Base-by-base conservation (phyloP, 2,329 filamentous ascomycete species). In the Stachybotrys chartarum region DNA sequence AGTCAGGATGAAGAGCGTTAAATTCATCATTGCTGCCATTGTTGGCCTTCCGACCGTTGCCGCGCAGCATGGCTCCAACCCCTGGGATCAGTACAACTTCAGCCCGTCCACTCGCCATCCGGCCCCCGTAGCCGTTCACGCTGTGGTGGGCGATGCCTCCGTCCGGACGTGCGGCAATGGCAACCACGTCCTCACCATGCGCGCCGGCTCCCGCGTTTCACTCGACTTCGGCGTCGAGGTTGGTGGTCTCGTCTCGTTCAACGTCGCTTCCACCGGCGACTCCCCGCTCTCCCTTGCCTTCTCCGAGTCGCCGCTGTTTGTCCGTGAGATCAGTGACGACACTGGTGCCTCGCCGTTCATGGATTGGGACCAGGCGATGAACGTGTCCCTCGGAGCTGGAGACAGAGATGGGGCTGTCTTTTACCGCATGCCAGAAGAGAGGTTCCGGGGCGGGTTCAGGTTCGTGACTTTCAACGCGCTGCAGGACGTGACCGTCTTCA, bases 381-480 rank as follows among this genome's bases (percentile, higher is more conserved):
- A 60, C 49, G 57, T 64, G 14, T 55, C 61, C 4, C 3, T 64
- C 59, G 54, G 50, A 30, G 8, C 61, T 58, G 54, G 58, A 62
- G 1, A 71, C 70, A 54, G 11, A 16, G 30, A 32, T 12, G 49
- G 30, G 17, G 7, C 49, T 7, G 24, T 51, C 49, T 51, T 51
- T 16, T 51, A 51, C 49, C 49, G 49, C 30, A 51, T 51, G 49
- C 49, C 49, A 12, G 49, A 51, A 7, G 63, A 66, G 48, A 65
- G 68, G 18, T 66, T 74, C 57, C 67, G 75, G 12, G 75, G 75
- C 8, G 74, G 74, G 1, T 77, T 77, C 57, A 66, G 72, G 4
- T 80, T 77, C 54, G 60, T 77, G 47, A 75, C 72, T 1, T 58
- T 75, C 11, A 59, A 63, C 44, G 61, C 62, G 16, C 55, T 57